phyloP scores from a whole-genome alignment of 2,329 filamentous ascomycete genomes.

The Helotiales sp. region DNA sequence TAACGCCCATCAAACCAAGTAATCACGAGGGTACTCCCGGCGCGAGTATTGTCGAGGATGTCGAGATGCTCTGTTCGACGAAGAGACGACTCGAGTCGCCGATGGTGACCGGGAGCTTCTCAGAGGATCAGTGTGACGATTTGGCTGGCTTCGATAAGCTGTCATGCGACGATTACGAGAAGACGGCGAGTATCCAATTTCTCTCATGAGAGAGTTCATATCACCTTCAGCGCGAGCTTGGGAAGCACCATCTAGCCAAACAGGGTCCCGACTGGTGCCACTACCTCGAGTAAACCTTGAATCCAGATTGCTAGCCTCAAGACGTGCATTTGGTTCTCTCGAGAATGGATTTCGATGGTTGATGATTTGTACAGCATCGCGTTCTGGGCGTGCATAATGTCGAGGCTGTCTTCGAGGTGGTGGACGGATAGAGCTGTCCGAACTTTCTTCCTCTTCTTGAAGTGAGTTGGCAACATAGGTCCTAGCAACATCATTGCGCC shows the following conservation, averaged over 20 bases:
- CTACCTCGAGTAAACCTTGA: background rate
- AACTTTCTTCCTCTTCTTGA: slow-evolving; percentile 28
- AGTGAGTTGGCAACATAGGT: slow-evolving; percentile 30
- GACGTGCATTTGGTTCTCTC: background rate
- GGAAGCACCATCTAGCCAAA: background rate
- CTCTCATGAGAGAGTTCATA: slow-evolving; percentile 14
- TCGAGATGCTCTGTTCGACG: slow-evolving; percentile 23
- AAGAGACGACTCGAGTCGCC: slow-evolving; percentile 25
- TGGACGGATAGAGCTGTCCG: slow-evolving; percentile 29
- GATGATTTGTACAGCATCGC: background rate
- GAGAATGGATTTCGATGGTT: background rate
- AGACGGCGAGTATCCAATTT: background rate
- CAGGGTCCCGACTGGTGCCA: background rate
- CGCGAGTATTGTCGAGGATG: slow-evolving; percentile 23
- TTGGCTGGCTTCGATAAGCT: slow-evolving; percentile 22
- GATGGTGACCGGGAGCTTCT: slow-evolving; percentile 30
- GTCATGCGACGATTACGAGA: slow-evolving; percentile 24
- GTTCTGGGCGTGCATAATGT: background rate
- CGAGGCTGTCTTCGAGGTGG: slow-evolving; percentile 17
- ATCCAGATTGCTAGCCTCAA: background rate
- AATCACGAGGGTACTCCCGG: background rate
- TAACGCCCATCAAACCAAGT: background rate
- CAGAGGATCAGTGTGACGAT: slow-evolving; percentile 24
- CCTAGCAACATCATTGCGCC: no score
- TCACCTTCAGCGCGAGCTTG: slow-evolving; percentile 16